These are phyloP conservation scores for Mortierella sp. DNA, from an alignment of 371 early-diverging fungal species.

Conservation along the genomic window DNA sequence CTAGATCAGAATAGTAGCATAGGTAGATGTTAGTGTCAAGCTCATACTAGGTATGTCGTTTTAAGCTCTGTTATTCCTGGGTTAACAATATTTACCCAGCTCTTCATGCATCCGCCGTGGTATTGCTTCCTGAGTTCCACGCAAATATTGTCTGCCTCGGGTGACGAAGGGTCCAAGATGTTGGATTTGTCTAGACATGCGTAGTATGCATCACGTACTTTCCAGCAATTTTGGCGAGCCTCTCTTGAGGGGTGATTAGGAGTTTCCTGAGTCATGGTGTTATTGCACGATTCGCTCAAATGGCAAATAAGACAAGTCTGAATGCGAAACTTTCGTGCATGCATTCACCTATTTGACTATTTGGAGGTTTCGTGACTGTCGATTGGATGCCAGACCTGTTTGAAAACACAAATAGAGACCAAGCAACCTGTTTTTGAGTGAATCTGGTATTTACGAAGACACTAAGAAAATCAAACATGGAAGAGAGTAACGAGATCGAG, in stretches of 20 bases:
- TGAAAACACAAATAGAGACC: background rate
- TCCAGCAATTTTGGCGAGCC: slow-evolving; percentile 56
- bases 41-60: background rate
- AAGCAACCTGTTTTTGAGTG: no score
- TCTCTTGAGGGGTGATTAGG: slow-evolving; percentile 46
- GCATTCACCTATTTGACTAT: no score
- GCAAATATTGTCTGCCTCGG: slow-evolving; percentile 37
- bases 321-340: no score
- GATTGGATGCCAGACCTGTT: background rate
- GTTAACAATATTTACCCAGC: slow-evolving; percentile 35
- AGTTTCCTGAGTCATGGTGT: slow-evolving; percentile 30
- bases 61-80: background rate
- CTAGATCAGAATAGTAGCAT: slow-evolving; percentile 10
- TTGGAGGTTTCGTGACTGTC: background rate
- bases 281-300: background rate
- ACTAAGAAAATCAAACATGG: slow-evolving; percentile 14
- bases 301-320: background rate
- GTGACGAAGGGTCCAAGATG: slow-evolving; percentile 41
- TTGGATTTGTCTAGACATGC: slow-evolving; percentile 46
- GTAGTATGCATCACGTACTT: slow-evolving; percentile 46
- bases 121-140: slow-evolving; percentile 45
- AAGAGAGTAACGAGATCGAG: slow-evolving; percentile 47
- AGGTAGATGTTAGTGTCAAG: background rate
- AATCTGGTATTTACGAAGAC: background rate
- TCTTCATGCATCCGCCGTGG: slow-evolving; percentile 54